Conservation (phyloP, 192 early-diverging fungal species). For the Geranomyces michiganensis region DNA sequence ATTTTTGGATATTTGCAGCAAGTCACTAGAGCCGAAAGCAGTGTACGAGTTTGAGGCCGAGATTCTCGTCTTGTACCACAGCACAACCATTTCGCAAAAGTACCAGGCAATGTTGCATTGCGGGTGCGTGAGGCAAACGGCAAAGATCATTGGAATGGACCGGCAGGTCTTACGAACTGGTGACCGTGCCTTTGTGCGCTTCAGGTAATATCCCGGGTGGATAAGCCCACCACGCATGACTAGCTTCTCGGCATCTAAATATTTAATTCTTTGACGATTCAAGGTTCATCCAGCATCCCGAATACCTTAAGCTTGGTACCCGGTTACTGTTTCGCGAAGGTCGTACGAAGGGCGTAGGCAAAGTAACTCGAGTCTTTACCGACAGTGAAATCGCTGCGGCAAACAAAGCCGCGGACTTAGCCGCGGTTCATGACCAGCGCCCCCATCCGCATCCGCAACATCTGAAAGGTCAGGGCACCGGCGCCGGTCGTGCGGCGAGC, state of each 20-base stretch:
- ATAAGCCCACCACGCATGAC: too few relatives aligned
- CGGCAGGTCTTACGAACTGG: conserved; percentile 79
- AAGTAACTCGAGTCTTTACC: conserved; percentile 57
- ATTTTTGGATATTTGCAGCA: conserved; percentile 15
- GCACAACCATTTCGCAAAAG: conserved; percentile 83
- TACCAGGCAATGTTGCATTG: conserved; percentile 98
- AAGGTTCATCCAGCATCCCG: conserved; percentile 80
- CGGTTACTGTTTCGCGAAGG: conserved; percentile 61
- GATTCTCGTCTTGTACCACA: conserved; percentile 87
- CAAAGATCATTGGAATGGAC: conserved; percentile 74
- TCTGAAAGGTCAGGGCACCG: too few relatives aligned
- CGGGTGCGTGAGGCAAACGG: conserved; percentile 83
- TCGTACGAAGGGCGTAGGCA: conserved; percentile 89
- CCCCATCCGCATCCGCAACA: too few relatives aligned
- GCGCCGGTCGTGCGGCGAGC: too few relatives aligned
- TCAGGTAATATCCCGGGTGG: too few relatives aligned
- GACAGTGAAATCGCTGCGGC: conserved; percentile 17
- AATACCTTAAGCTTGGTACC: conserved; percentile 53
- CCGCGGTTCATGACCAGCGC: too few relatives aligned
- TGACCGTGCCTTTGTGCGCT: conserved; percentile 75
- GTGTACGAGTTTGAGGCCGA: conserved; percentile 85
- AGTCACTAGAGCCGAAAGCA: conserved; percentile 52
- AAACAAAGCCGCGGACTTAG: not conserved
- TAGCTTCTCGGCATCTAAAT: too few relatives aligned
- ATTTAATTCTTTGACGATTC: conserved; percentile 15